Evolutionary conservation across 352 stramenopile genomes (phyloP).

Genomic region (Phytophthora sp.): DNA sequence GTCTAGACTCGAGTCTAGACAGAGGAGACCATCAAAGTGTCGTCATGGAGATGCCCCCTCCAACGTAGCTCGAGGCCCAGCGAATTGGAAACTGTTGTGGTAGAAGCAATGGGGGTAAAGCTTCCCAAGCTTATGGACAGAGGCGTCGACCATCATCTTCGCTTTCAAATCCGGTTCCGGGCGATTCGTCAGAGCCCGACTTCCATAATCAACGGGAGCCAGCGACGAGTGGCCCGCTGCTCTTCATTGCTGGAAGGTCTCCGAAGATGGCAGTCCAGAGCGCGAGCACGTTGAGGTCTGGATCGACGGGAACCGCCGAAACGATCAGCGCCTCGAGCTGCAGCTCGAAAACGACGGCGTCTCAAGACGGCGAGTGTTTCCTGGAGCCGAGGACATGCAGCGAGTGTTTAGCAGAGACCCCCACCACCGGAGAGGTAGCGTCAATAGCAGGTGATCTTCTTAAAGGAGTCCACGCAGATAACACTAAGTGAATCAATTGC

Average conservation of each 20-base stretch:
- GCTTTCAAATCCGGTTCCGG: not conserved
- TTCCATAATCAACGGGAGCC: slow-evolving; percentile 11
- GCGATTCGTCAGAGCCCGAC: slow-evolving; percentile 10
- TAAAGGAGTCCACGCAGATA: too few species aligned
- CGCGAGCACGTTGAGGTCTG: not conserved
- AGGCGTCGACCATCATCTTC: not conserved
- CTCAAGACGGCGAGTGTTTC: slow-evolving; percentile 19
- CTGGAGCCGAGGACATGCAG: slow-evolving; percentile 37
- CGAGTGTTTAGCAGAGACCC: slow-evolving; percentile 39
- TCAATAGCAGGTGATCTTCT: not conserved
- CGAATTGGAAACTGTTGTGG: too few species aligned
- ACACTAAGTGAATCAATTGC: not conserved
- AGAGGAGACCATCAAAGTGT: too few species aligned
- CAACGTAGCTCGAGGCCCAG: too few species aligned
- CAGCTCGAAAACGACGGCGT: slow-evolving; percentile 34
- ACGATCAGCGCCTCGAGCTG: slow-evolving; percentile 29
- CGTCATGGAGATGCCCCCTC: too few species aligned
- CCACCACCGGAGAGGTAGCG: slow-evolving; percentile 37
- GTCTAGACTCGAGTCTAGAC: too few species aligned
- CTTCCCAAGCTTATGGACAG: slow-evolving; percentile 8
- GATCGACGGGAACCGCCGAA: not conserved
- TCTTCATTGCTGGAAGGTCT: slow-evolving; percentile 27
- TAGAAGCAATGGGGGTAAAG: too few species aligned
- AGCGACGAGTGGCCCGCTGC: slow-evolving; percentile 6
- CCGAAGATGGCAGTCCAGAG: slow-evolving; percentile 8